phyloP scores from a whole-genome alignment of 495 filamentous ascomycete species.

The Podospora didyma region DNA sequence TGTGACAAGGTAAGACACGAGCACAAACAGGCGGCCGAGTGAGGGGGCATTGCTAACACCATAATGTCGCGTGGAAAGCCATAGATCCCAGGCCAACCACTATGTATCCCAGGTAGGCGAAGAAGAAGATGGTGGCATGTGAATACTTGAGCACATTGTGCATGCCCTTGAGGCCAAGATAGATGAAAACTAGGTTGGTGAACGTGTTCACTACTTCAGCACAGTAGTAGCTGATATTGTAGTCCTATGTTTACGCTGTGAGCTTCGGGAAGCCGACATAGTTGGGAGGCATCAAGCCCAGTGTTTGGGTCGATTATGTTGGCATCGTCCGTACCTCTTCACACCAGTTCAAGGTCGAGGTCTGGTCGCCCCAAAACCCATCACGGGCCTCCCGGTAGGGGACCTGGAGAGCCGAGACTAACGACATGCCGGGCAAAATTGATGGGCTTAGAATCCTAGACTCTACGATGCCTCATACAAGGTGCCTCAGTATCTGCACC shows the following conservation, averaged over 20 bases:
- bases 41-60: constrained; percentile 54
- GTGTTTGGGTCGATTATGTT: background rate
- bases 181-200: constrained; percentile 79
- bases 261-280: background rate
- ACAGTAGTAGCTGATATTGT: constrained; percentile 45
- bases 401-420: constrained; percentile 36
- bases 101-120: constrained; percentile 70
- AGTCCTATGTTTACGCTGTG: constrained; percentile 29
- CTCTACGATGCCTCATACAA: background rate
- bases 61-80: constrained; percentile 76
- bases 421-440: constrained; percentile 7
- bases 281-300: no score
- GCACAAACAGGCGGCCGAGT: background rate
- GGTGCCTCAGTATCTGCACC: no score
- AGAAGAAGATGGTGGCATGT: constrained; percentile 69
- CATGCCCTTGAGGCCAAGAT: constrained; percentile 67
- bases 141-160: constrained; percentile 62
- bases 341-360: constrained; percentile 89
- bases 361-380: constrained; percentile 82
- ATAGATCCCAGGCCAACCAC: constrained; percentile 80
- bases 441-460: background rate
- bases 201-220: constrained; percentile 53
- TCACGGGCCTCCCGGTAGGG: constrained; percentile 64
- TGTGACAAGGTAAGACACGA: constrained; percentile 32
- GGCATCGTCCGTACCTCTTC: constrained; percentile 63